These are phyloP conservation scores for Stereum hirsutum DNA, from an alignment of 1,284 basidiomycete species.

Conservation along the genomic window DNA sequence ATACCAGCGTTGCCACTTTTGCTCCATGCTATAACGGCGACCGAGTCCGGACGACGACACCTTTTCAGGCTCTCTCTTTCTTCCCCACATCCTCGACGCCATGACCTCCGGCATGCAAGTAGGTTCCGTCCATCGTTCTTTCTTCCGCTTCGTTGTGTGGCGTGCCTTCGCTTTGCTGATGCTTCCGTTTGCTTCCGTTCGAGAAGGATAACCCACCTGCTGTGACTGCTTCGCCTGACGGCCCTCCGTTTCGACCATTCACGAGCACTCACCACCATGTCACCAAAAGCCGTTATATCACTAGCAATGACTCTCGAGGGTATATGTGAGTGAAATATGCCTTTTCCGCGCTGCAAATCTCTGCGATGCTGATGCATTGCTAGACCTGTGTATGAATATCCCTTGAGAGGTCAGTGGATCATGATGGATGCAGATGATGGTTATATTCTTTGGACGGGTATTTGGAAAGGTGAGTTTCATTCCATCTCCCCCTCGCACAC, in stretches of 20 bases:
- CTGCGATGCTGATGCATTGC: slow-evolving; percentile 7
- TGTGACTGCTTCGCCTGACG: slow-evolving; percentile 20
- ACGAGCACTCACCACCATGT: slow-evolving; percentile 71
- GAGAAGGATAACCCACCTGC: too few relatives aligned
- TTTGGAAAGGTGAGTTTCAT: slow-evolving; percentile 68
- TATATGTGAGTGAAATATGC: slow-evolving; percentile 54
- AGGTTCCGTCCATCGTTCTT: too few relatives aligned
- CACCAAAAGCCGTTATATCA: slow-evolving; percentile 78
- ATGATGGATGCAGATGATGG: slow-evolving; percentile 91
- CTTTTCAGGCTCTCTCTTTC: too few relatives aligned
- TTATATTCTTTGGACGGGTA: slow-evolving; percentile 81
- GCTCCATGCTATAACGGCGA: too few relatives aligned
- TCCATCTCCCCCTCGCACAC: slow-evolving; percentile 1
- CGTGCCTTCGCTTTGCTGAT: too few relatives aligned
- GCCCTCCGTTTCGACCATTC: slow-evolving; percentile 65
- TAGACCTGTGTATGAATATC: slow-evolving; percentile 82
- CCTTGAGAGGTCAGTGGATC: slow-evolving; percentile 81
- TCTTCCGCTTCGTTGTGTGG: too few relatives aligned
- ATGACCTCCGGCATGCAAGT: too few relatives aligned
- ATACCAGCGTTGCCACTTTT: too few relatives aligned
- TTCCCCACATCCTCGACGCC: too few relatives aligned
- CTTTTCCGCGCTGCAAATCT: neutral
- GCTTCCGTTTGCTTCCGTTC: too few relatives aligned
- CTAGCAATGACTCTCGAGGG: slow-evolving; percentile 78
- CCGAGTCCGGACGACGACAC: too few relatives aligned